These are phyloP conservation scores for Mortierella sp. DNA, from an alignment of 371 early-diverging fungal species.

Conservation along the genomic window DNA sequence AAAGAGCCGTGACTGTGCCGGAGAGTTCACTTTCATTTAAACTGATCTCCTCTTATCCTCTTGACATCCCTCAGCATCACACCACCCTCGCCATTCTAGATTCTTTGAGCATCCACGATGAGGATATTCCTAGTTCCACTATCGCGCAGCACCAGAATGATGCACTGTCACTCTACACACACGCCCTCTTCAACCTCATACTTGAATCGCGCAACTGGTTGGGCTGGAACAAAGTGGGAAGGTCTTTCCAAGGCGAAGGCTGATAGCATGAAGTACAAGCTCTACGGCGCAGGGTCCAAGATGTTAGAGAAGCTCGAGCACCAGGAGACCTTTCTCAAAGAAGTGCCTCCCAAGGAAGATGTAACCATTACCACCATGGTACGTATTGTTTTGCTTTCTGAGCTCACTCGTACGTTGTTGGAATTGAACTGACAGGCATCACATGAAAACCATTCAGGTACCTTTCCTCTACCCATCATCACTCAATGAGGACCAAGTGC, in stretches of 20 bases:
- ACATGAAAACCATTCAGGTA: slow-evolving; percentile 43
- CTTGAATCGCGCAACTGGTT: slow-evolving; percentile 63
- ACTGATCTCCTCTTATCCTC: too few species aligned
- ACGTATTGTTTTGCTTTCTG: slow-evolving; percentile 9
- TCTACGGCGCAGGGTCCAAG: slow-evolving; percentile 69
- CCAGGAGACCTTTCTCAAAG: slow-evolving; percentile 84
- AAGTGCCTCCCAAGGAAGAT: slow-evolving; percentile 70
- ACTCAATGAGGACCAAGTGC: slow-evolving; percentile 51
- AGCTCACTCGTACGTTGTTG: background rate
- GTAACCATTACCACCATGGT: slow-evolving; percentile 58
- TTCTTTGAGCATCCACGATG: slow-evolving; percentile 51
- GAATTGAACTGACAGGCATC: too few species aligned
- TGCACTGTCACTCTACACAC: slow-evolving; percentile 61
- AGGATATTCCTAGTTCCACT: slow-evolving; percentile 60
- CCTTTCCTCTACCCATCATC: slow-evolving; percentile 59
- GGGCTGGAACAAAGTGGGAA: slow-evolving; percentile 75
- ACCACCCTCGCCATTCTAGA: too few species aligned
- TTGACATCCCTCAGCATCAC: too few species aligned
- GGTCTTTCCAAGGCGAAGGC: slow-evolving; percentile 58
- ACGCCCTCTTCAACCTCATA: slow-evolving; percentile 57
- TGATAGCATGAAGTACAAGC: slow-evolving; percentile 66
- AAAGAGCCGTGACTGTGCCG: too few species aligned
- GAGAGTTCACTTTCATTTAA: too few species aligned
- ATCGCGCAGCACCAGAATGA: slow-evolving; percentile 52
- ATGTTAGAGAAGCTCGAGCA: slow-evolving; percentile 81